Percentiles rank a stretch among this genome's conserved stretches.
Evolutionary conservation across 176 grass and related monocot genomes (phyloP).

Genomic region (Raddia distichophylla): DNA sequence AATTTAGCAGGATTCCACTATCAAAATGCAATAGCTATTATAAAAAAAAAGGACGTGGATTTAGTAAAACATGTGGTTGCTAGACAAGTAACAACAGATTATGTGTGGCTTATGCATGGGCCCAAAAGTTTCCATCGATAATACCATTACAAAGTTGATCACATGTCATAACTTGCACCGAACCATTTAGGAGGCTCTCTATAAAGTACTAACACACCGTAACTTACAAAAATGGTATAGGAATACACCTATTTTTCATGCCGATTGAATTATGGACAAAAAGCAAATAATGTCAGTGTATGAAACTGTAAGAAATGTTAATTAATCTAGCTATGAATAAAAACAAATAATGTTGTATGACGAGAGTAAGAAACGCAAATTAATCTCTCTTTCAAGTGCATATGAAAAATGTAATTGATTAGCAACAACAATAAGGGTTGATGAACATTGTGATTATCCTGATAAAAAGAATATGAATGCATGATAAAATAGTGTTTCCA

Average conservation of each 20-base stretch:
- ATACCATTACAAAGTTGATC: conserved; percentile 4
- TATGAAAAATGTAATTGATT: not conserved
- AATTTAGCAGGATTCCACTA: conserved; percentile 20
- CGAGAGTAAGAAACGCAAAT: not conserved
- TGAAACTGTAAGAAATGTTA: not conserved
- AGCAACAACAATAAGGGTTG: not conserved
- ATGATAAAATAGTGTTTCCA: not conserved
- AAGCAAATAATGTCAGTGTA: not conserved
- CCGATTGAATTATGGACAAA: not conserved
- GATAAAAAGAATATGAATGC: conserved; percentile 2
- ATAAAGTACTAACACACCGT: not conserved
- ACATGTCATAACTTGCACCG: conserved; percentile 1
- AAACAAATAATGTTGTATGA: not conserved
- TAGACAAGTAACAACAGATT: not conserved
- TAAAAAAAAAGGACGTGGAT: not conserved
- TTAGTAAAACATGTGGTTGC: not conserved
- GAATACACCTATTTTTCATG: not conserved
- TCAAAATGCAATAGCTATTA: conserved; percentile 8
- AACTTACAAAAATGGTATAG: conserved; percentile 1
- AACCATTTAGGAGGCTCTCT: not conserved
- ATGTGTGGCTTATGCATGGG: conserved; percentile 24
- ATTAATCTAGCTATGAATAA: not conserved
- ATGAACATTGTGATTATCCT: not conserved
- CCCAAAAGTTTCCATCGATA: not conserved
- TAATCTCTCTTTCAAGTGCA: not conserved